Evolutionary conservation across 116 monocot species (phyloP).

Genomic region (Cymodocea nodosa): DNA sequence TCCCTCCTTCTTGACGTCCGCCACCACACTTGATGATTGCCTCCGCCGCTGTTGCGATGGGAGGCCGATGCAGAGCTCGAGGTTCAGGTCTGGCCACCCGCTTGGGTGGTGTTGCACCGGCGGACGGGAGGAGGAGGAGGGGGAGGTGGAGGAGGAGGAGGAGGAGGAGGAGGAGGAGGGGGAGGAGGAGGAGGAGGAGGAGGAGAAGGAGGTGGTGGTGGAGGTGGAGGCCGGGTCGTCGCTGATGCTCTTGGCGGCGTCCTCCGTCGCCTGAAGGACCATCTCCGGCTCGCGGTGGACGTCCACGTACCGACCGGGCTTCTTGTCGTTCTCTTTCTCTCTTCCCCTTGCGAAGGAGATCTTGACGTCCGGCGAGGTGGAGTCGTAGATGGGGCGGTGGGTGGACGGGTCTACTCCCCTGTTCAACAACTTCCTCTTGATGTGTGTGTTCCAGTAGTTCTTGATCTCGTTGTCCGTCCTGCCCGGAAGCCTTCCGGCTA

Average conservation of each 20-base stretch:
- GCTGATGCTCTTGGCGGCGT: no score
- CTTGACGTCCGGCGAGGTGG: constrained; percentile 5
- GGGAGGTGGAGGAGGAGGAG: neutral
- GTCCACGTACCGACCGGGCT: no score
- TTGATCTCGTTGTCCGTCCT: constrained; percentile 10
- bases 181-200: neutral
- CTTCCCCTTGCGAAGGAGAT: constrained; percentile 15
- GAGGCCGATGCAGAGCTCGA: constrained; percentile 21
- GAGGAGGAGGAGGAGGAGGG: no score
- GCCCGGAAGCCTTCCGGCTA: constrained; percentile 59
- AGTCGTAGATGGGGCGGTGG: constrained; percentile 26
- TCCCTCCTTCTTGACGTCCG: neutral
- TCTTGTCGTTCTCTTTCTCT: constrained; percentile 3
- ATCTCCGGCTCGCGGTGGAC: no score
- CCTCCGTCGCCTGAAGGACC: no score
- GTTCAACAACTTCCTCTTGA: constrained; percentile 46
- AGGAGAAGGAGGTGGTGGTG: neutral
- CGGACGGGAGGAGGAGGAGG: neutral
- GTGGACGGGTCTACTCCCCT: constrained; percentile 51
- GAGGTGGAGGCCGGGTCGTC: no score
- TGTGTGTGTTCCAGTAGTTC: constrained; percentile 93
- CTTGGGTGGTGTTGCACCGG: neutral
- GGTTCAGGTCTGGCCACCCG: constrained; percentile 22
- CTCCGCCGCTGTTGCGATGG: constrained; percentile 2
- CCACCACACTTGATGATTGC: neutral